A percentile compares a stretch with the other conserved stretches of the same genome.
Conservation (phyloP, 495 filamentous ascomycete species). For the Trichoderma asperelloides region DNA sequence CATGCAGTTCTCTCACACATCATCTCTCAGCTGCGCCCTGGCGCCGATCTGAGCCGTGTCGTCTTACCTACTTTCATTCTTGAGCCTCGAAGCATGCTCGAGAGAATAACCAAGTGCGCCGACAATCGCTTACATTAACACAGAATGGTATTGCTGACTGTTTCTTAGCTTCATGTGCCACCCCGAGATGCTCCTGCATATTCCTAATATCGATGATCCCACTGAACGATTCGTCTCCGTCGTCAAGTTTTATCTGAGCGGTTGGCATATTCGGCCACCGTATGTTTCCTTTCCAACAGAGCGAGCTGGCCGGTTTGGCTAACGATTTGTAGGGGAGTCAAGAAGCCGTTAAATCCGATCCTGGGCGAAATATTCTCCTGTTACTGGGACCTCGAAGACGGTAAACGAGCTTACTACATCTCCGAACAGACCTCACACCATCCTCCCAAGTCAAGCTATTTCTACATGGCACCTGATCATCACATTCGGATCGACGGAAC, state of each 20-base stretch:
- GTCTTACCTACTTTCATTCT: slow-evolving; percentile 96
- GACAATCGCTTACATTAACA: background rate
- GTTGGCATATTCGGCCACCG: slow-evolving; percentile 98
- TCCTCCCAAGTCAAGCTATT: slow-evolving; percentile 97
- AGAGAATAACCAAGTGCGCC: slow-evolving; percentile 91
- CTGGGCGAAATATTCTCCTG: slow-evolving; percentile 92
- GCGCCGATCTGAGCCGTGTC: slow-evolving; percentile 89
- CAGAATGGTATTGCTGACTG: background rate
- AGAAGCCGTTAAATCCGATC: slow-evolving; percentile 96
- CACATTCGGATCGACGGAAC: slow-evolving; percentile 93
- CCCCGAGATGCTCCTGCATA: slow-evolving; percentile 86
- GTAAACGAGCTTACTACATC: slow-evolving; percentile 82
- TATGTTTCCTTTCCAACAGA: slow-evolving; percentile 33
- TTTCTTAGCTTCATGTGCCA: slow-evolving; percentile 91
- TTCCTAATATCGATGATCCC: slow-evolving; percentile 82
- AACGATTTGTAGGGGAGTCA: slow-evolving; percentile 64
- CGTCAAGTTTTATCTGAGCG: slow-evolving; percentile 94
- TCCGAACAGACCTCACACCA: slow-evolving; percentile 92
- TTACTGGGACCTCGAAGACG: slow-evolving; percentile 87
- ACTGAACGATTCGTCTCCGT: slow-evolving; percentile 86
- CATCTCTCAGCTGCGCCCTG: slow-evolving; percentile 91
- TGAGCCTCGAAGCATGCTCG: slow-evolving; percentile 94
- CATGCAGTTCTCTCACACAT: slow-evolving; percentile 78
- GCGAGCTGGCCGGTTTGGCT: slow-evolving; percentile 10
- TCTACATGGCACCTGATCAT: slow-evolving; percentile 95